phyloP scores from a whole-genome alignment of 331 rosid species.

The Malus hybrid region DNA sequence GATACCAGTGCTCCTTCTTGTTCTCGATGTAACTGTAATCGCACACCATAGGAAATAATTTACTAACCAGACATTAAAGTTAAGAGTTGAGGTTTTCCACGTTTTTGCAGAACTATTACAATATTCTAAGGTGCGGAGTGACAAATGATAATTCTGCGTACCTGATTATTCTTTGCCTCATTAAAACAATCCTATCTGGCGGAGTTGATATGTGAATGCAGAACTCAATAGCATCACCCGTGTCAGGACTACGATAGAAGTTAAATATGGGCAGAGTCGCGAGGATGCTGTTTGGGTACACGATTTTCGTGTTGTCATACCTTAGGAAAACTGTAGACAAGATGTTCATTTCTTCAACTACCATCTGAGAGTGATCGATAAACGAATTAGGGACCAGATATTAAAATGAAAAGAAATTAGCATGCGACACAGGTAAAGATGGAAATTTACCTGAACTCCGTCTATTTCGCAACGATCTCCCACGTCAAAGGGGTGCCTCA shows the following conservation, averaged over 20 bases:
- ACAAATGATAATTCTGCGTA: slow-evolving; percentile 9
- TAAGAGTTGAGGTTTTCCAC: not conserved
- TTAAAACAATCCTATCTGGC: slow-evolving; percentile 44
- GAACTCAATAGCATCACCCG: slow-evolving; percentile 74
- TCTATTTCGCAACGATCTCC: slow-evolving; percentile 97
- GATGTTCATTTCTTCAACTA: slow-evolving; percentile 98
- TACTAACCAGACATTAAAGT: not conserved
- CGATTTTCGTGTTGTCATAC: slow-evolving; percentile 54
- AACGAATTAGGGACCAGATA: slow-evolving; percentile 10
- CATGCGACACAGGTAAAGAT: not conserved
- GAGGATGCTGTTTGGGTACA: slow-evolving; percentile 65
- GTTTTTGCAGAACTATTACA: not conserved
- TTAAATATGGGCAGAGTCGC: slow-evolving; percentile 61
- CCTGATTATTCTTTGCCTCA: slow-evolving; percentile 67
- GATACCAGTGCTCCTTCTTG: slow-evolving; percentile 87
- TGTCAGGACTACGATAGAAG: slow-evolving; percentile 92
- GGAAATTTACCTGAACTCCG: slow-evolving; percentile 49
- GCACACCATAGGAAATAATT: not conserved
- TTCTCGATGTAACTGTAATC: slow-evolving; percentile 62
- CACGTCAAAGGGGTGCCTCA: slow-evolving; percentile 90
- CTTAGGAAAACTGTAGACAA: slow-evolving; percentile 81
- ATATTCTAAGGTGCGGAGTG: not conserved
- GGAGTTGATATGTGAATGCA: slow-evolving; percentile 68
- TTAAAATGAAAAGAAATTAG: not conserved
- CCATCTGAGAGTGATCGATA: slow-evolving; percentile 51